These are phyloP conservation scores for Rubus idaeus DNA, from an alignment of 306 rosid species.

Conservation along the genomic window DNA sequence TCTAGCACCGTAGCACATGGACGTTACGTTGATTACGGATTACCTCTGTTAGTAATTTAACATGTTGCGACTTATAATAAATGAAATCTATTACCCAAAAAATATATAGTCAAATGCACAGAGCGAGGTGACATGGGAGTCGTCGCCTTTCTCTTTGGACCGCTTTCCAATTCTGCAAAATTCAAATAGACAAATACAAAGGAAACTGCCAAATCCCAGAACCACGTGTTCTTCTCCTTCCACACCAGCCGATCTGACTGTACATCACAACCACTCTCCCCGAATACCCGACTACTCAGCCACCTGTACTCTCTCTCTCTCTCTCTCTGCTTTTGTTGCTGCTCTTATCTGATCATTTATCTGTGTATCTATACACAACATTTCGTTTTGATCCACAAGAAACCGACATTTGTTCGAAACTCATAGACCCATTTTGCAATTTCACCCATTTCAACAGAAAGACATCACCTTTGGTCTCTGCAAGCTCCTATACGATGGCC, in stretches of 20 bases:
- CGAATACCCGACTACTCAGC: slow-evolving; percentile 30
- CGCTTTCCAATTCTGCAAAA: neutral
- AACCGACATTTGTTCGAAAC: slow-evolving; percentile 1
- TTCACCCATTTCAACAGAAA: slow-evolving; percentile 3
- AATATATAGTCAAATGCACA: neutral
- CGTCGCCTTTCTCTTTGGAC: neutral
- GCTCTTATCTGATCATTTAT: slow-evolving; percentile 13
- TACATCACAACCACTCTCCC: slow-evolving; percentile 19
- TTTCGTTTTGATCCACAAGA: slow-evolving; percentile 15
- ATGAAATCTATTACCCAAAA: no score
- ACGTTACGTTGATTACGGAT: no score
- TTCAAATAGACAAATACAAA: neutral
- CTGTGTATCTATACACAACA: neutral
- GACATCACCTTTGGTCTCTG: neutral
- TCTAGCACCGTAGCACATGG: no score
- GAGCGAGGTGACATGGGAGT: neutral
- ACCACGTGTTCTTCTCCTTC: slow-evolving; percentile 29
- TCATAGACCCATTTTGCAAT: slow-evolving; percentile 8
- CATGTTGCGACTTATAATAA: no score
- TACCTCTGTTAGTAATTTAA: no score
- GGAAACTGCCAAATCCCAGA: neutral
- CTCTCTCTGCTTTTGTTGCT: neutral
- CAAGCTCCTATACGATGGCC: slow-evolving; percentile 1
- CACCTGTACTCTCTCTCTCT: slow-evolving; percentile 24
- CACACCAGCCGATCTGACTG: slow-evolving; percentile 24